Evolutionary conservation across 129 eudicot species (phyloP), one percentile per base, ranked within the genome.

Genomic region (Flaveria trinervia): DNA sequence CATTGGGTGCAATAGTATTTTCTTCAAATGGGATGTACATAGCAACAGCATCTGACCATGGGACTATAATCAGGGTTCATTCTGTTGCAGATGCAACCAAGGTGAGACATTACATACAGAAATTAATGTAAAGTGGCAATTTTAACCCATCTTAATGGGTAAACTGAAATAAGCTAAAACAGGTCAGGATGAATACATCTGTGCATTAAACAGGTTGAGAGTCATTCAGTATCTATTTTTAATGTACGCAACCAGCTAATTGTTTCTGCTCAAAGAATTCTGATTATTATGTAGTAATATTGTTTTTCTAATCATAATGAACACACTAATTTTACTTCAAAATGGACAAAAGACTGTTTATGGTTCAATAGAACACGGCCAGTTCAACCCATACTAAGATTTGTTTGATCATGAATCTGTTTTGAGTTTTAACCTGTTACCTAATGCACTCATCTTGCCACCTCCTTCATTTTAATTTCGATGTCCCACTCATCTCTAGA

Each of bases 41-140:
- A 55, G 97, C 98, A 17, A 93, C 98, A 55, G 97, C 98, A 70
- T 93, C 98, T 14, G 98, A 91, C 76, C 98, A 91, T 67, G 98
- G 98, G 81, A 93, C 98, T 71, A 85, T 90, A 46, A 86, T 93
- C 81, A 87, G 98, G 87, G 96, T 93, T 84, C 96, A 93, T 84
- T 88, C 83, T 57, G 74, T 93, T 79, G 83, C 96, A 57, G 97
- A 93, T 20, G 96, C 92, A 68, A 82, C 96, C 69, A 91, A 93
- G 98, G 98, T 93, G 81, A 83, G 70, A 52, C 72, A 16, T 6
- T 46, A 66, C 20, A 75, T 30, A 30, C 59, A 61, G 33, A 68
- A 25, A 13, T 28, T 9, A 26, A 55, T 74, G 45, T 41, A 20
- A 61, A 25, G 43, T 64, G 45, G 46, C 69, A 30, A 15, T 64